phyloP scores from a whole-genome alignment of 2,329 filamentous ascomycete species.

The Clonostachys rosea region DNA sequence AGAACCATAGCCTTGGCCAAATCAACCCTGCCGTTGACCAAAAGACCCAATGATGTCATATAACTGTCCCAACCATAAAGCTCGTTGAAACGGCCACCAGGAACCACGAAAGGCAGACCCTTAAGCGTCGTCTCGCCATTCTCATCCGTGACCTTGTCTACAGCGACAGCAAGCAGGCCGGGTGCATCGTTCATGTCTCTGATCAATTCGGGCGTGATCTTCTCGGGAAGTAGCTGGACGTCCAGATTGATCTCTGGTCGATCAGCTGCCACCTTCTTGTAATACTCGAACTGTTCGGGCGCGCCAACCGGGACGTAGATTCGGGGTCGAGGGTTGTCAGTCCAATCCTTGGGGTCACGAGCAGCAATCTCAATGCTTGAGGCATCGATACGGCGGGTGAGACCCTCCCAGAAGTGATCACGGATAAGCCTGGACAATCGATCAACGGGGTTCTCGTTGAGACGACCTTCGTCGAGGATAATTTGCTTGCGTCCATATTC shows the following conservation, averaged over 20 bases:
- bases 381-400: constrained; percentile 87
- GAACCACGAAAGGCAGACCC: constrained; percentile 93
- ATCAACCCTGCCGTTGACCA: constrained; percentile 80
- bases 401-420: constrained; percentile 86
- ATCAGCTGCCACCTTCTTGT: constrained; percentile 71
- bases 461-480: constrained; percentile 81
- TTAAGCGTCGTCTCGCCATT: constrained; percentile 67
- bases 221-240: constrained; percentile 72
- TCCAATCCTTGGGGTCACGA: constrained; percentile 93
- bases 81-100: constrained; percentile 96
- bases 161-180: constrained; percentile 83
- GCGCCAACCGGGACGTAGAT: constrained; percentile 86
- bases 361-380: constrained; percentile 83
- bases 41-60: constrained; percentile 89
- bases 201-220: constrained; percentile 77
- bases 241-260: constrained; percentile 83
- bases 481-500: constrained; percentile 87
- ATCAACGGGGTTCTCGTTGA: constrained; percentile 94
- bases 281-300: constrained; percentile 87
- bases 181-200: constrained; percentile 82
- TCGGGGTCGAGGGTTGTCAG: constrained; percentile 77
- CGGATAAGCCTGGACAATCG: constrained; percentile 82
- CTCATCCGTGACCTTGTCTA: constrained; percentile 67
- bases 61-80: constrained; percentile 99
- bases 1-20: constrained; percentile 90